Evolutionary conservation across 495 filamentous ascomycete genomes (phyloP), one percentile per base, ranked within the genome.

Genomic region (Penicillium pancosmium): DNA sequence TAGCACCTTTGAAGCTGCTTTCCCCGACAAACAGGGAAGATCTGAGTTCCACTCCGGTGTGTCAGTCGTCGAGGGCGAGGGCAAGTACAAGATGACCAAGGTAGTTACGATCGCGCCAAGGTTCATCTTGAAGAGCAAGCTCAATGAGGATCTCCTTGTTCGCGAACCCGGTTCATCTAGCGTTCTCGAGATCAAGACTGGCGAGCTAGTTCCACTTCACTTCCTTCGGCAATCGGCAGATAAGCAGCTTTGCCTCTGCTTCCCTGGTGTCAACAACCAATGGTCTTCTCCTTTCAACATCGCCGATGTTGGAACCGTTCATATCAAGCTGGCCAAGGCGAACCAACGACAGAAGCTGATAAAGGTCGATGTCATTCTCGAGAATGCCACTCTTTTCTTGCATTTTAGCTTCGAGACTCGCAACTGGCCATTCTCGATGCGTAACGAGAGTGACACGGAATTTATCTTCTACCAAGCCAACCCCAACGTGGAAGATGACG

Each of bases 261-360:
- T 93, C 75, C 91, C 94, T 0, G 95, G 94, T 1, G 84, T 96
- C 40, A 96, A 95, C 79, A 96, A 97, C 72, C 90, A 93, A 70
- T 98, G 95, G 95, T 96, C 95, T 23, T 93, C 95, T 7, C 92
- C 94, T 2, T 96, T 98, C 79, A 96, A 93, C 68, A 97, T 98
- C 56, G 91, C 92, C 11, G 92, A 98, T 67, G 80, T 97, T 33
- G 94, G 94, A 46, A 92, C 86, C 21, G 87, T 91, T 3, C 91
- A 98, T 71, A 84, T 98, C 65, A 98, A 98, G 74, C 83, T 98
- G 57, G 90, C 95, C 35, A 95, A 90, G 69, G 85, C 88, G 34
- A 90, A 91, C 31, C 91, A 97, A 76, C 85, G 91, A 49, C 94
- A 98, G 69, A 87, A 85, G 59, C 83, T 98, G 25, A 86, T 98